phyloP scores from a whole-genome alignment of 2,329 filamentous ascomycete species.

The Neonectria punicea region DNA sequence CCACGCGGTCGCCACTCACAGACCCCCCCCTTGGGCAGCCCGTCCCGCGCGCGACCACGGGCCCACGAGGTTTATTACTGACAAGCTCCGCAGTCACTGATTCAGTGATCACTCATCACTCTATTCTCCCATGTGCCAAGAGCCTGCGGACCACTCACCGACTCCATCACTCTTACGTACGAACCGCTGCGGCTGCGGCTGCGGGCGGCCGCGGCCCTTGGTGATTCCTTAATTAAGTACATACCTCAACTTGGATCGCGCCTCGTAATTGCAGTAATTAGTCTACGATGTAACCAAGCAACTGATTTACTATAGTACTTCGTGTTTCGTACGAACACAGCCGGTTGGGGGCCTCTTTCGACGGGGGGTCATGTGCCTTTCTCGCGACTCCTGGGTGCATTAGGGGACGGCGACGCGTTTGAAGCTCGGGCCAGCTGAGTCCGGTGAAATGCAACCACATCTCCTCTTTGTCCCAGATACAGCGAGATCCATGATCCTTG shows the following conservation, averaged over 20 bases:
- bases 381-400: conserved; percentile 8
- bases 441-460: conserved; percentile 9
- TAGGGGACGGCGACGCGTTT: conserved; percentile 16
- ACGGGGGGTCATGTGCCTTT: conserved; percentile 15
- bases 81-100: not conserved
- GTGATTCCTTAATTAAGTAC: not conserved
- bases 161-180: conserved; percentile 40
- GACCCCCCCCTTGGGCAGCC: not conserved
- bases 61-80: not conserved
- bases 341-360: conserved; percentile 3
- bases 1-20: not conserved
- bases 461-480: conserved; percentile 22
- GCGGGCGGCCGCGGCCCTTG: conserved; percentile 26
- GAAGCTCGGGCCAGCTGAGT: conserved; percentile 10
- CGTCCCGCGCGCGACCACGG: not conserved
- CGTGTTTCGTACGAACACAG: too few species aligned
- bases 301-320: too few species aligned
- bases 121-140: conserved; percentile 25
- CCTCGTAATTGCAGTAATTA: too few species aligned
- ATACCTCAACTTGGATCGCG: too few species aligned
- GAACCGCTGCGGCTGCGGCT: conserved; percentile 31
- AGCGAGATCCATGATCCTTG: conserved; percentile 25
- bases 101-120: not conserved
- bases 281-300: too few species aligned
- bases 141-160: conserved; percentile 40